Base-by-base conservation (phyloP, 2,329 filamentous ascomycete species). In the Cordyceps cateniannulata region DNA sequence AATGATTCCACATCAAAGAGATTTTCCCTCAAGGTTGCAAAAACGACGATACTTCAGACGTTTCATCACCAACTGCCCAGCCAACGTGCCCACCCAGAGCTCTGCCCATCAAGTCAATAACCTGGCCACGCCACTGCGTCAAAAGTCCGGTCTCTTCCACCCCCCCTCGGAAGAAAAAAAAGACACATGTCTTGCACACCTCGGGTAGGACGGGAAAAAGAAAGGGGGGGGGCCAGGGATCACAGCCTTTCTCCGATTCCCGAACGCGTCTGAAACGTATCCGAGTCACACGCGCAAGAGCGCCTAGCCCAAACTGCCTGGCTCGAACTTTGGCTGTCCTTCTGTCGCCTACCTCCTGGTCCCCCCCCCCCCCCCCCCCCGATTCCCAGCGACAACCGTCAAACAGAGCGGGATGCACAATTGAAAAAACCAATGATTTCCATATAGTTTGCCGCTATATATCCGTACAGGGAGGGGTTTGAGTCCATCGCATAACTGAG, bases 261-360 rank as follows among this genome's bases (percentile, higher is more conserved):
- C 35, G 51, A 54, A 56, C 54, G 40, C 44, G 18, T 22, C 54
- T 57, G 54, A 57, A 57, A 57, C 54, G 44, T 44, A 57, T 57
- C 54, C 54, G 44, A 57, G 32, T 57, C 53, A 47, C 54, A 49
- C 22, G 22, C 42, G 10, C 20, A 57, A 12, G 47, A 32, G 40
- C 3, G 12, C 5, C 16, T 16, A 55, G 24, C 27, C 20, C 14
- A 14, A 12, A 35, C 10, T 35, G 32, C 32, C 32, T 24, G 14
- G 7, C 16, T 22, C 9, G 16, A n/a, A 9, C 10, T 25, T 12
- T 16, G 18, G n/a, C n/a, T n/a, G n/a, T n/a, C n/a, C n/a, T n/a
- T n/a, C n/a, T n/a, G n/a, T n/a, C 18, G 8, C 18, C 25, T 40
- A 24, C 51, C 24, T 20, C 12, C 20, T 9, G 42, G 9, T 44